Conservation (phyloP, 2,329 filamentous ascomycete genomes). For the Microdochium nivale region DNA sequence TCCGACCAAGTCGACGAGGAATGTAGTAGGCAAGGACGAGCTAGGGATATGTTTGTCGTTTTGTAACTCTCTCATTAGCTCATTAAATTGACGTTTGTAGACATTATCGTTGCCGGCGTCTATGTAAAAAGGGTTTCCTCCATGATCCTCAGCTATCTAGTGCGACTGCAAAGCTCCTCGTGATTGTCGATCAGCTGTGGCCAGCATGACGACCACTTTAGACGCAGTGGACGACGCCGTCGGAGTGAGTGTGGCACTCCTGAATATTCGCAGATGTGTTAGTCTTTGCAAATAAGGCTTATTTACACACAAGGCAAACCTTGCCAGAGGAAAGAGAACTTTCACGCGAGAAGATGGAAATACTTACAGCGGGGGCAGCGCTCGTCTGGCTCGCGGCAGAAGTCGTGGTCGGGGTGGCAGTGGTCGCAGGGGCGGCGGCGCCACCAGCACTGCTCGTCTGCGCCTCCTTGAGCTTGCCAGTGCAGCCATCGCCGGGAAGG, state of each 20-base stretch:
- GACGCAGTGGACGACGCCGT: conserved; percentile 27
- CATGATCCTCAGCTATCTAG: too few relatives aligned
- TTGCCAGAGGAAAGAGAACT: too few relatives aligned
- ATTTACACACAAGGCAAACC: not conserved
- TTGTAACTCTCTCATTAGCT: too few relatives aligned
- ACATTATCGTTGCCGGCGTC: too few relatives aligned
- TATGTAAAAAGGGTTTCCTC: too few relatives aligned
- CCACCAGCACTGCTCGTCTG: conserved; percentile 5
- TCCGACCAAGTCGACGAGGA: too few relatives aligned
- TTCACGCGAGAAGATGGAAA: not conserved
- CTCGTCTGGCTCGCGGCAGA: not conserved
- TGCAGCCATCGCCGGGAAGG: conserved; percentile 53
- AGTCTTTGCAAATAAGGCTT: not conserved
- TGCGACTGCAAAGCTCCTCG: too few relatives aligned
- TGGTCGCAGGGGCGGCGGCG: not conserved
- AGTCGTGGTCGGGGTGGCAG: not conserved
- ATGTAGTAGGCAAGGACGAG: too few relatives aligned
- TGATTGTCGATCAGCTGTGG: too few relatives aligned
- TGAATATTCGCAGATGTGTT: conserved; percentile 11
- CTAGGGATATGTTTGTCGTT: too few relatives aligned
- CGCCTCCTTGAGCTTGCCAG: conserved; percentile 30
- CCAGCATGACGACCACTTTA: conserved; percentile 6
- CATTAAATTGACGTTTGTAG: too few relatives aligned
- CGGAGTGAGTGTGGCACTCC: conserved; percentile 31
- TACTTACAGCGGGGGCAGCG: conserved; percentile 1